Percentiles rank a stretch among this genome's conserved stretches.
Conservation (phyloP, 176 grass and related monocot species). For the Lolium multiflorum region DNA sequence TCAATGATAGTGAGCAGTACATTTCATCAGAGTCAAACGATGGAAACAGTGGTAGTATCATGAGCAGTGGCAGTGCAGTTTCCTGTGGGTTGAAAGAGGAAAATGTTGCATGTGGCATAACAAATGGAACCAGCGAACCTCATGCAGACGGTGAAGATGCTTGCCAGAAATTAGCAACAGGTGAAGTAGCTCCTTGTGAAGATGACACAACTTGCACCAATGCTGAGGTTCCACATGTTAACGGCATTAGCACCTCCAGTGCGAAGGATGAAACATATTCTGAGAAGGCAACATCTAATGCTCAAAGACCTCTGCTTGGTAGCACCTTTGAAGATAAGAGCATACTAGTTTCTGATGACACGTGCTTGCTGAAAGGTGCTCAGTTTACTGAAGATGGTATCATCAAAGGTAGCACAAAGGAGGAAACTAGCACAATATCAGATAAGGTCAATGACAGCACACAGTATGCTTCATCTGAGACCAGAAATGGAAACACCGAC, state of each 20-base stretch:
- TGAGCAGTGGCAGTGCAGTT: background rate
- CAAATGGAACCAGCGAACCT: background rate
- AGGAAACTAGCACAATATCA: constrained; percentile 20
- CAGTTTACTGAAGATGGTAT: background rate
- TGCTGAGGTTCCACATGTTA: constrained; percentile 24
- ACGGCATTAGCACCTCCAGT: background rate
- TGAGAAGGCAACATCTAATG: constrained; percentile 29
- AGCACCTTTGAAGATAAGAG: constrained; percentile 16
- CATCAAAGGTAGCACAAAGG: background rate
- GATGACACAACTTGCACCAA: constrained; percentile 21
- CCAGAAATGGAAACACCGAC: background rate
- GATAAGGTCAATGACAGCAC: constrained; percentile 27
- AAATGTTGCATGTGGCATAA: background rate
- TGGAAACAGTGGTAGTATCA: constrained; percentile 1
- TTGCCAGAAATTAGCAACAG: background rate
- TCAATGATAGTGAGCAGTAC: constrained; percentile 29
- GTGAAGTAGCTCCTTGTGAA: constrained; percentile 35
- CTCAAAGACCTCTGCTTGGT: constrained; percentile 22
- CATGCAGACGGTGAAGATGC: constrained; percentile 19
- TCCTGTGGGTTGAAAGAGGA: constrained; percentile 21
- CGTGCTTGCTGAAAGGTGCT: constrained; percentile 39
- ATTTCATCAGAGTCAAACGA: constrained; percentile 13
- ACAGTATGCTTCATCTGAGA: constrained; percentile 2
- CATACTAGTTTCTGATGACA: constrained; percentile 34
- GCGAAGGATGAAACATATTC: constrained; percentile 8